Evolutionary conservation across 441 rosid species (phyloP).

Genomic region (Aleurites moluccanus): DNA sequence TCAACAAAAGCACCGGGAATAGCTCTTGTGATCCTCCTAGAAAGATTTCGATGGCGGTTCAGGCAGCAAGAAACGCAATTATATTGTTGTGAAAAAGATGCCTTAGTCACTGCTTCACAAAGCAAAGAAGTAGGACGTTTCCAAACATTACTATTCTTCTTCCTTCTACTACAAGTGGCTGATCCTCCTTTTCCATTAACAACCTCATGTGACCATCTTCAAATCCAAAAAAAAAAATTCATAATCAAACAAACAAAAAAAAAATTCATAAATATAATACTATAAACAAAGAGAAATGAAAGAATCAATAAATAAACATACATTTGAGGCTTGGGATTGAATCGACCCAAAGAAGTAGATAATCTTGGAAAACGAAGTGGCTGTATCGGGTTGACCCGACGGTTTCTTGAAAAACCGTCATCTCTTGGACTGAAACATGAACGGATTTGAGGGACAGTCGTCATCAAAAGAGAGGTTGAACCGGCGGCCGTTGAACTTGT

Average conservation of each 20-base stretch:
- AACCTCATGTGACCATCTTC: slow-evolving; percentile 50
- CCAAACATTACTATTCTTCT: slow-evolving; percentile 19
- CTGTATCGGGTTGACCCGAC: slow-evolving; percentile 4
- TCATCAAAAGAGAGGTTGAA: slow-evolving; percentile 19
- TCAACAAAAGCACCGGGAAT: slow-evolving; percentile 52
- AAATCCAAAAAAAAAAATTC: slow-evolving; percentile 14
- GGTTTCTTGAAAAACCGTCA: slow-evolving; percentile 7
- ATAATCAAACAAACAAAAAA: not conserved
- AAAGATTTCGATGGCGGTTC: slow-evolving; percentile 39
- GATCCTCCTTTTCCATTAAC: slow-evolving; percentile 37
- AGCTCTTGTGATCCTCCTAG: slow-evolving; percentile 37
- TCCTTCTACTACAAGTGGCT: slow-evolving; percentile 35
- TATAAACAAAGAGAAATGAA: not conserved
- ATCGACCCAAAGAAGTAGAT: slow-evolving; percentile 12
- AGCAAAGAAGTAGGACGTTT: slow-evolving; percentile 37
- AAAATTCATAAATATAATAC: not conserved
- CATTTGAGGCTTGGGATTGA: slow-evolving; percentile 12
- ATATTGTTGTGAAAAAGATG: slow-evolving; percentile 34
- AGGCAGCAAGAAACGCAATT: slow-evolving; percentile 50
- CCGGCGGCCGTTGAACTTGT: slow-evolving; percentile 16
- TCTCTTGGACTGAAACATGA: slow-evolving; percentile 14
- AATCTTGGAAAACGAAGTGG: slow-evolving; percentile 16
- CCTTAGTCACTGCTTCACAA: slow-evolving; percentile 30
- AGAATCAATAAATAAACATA: not conserved
- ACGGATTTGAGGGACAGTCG: slow-evolving; percentile 17